Evolutionary conservation across 192 early-diverging fungal species (phyloP).

Genomic region (Linnemannia zychae): DNA sequence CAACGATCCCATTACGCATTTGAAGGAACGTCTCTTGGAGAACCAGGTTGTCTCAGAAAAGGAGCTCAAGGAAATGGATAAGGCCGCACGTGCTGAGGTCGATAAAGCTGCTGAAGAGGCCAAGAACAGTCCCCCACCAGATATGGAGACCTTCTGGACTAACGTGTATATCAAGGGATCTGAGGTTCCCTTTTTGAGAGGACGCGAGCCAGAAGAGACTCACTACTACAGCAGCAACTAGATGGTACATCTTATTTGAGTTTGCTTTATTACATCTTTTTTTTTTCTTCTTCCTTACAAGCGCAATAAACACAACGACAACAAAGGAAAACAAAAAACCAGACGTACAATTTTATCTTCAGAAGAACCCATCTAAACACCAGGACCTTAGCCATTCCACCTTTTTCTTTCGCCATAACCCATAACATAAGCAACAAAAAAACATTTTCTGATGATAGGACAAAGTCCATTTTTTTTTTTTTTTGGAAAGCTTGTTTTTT

Average conservation of each 20-base stretch:
- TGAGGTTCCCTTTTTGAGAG: constrained; percentile 81
- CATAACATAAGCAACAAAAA: too few species aligned
- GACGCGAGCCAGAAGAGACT: constrained; percentile 82
- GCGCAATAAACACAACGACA: background rate
- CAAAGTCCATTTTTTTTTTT: too few species aligned
- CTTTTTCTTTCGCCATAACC: too few species aligned
- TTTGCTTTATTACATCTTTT: background rate
- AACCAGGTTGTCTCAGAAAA: constrained; percentile 76
- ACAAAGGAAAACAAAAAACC: too few species aligned
- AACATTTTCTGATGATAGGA: too few species aligned
- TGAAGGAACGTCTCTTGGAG: constrained; percentile 85
- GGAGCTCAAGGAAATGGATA: constrained; percentile 90
- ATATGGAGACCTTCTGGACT: constrained; percentile 74
- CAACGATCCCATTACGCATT: constrained; percentile 91
- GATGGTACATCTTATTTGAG: background rate
- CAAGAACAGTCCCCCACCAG: constrained; percentile 80
- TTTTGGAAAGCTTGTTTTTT: too few species aligned
- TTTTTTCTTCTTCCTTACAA: too few species aligned
- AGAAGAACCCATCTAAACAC: too few species aligned
- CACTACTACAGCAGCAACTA: constrained; percentile 14
- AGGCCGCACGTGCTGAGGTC: constrained; percentile 84
- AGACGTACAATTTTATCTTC: too few species aligned
- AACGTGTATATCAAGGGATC: constrained; percentile 85
- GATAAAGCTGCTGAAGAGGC: constrained; percentile 86
- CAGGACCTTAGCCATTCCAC: too few species aligned